phyloP scores from a whole-genome alignment of 1,284 basidiomycete species.

The Sporisorium iseilematis-ciliati region DNA sequence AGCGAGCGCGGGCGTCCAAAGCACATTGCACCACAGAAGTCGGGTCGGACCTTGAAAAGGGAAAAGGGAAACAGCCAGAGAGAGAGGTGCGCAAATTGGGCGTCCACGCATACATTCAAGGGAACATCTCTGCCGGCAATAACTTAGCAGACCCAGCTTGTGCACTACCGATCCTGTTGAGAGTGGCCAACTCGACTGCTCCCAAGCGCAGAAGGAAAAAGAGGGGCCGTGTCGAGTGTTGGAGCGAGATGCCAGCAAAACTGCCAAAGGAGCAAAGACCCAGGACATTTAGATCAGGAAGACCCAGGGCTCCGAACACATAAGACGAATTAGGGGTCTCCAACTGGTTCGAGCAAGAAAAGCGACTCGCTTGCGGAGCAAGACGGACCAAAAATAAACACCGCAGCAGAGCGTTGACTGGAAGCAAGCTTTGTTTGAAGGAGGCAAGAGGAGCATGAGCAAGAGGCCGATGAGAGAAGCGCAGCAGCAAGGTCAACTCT shows the following conservation, averaged over 20 bases:
- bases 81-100: not conserved
- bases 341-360: not conserved
- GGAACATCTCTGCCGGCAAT: not conserved
- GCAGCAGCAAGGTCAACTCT: too few species aligned
- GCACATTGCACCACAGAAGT: not conserved
- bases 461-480: too few species aligned
- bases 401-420: not conserved
- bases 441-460: not conserved
- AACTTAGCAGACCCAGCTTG: not conserved
- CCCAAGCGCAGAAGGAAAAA: not conserved
- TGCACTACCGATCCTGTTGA: not conserved
- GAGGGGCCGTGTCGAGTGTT: not conserved
- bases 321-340: not conserved
- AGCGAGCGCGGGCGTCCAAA: slow-evolving; percentile 2
- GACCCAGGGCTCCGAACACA: not conserved
- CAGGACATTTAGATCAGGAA: not conserved
- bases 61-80: too few species aligned
- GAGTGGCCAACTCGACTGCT: not conserved
- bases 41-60: slow-evolving; percentile 6
- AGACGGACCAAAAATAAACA: slow-evolving; percentile 2
- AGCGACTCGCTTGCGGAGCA: not conserved
- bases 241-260: slow-evolving; percentile 3
- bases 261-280: not conserved
- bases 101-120: not conserved
- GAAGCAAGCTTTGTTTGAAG: not conserved